These are phyloP conservation scores for Cryptococcus sp. DNA, from an alignment of 1,284 basidiomycete species.

Conservation along the genomic window DNA sequence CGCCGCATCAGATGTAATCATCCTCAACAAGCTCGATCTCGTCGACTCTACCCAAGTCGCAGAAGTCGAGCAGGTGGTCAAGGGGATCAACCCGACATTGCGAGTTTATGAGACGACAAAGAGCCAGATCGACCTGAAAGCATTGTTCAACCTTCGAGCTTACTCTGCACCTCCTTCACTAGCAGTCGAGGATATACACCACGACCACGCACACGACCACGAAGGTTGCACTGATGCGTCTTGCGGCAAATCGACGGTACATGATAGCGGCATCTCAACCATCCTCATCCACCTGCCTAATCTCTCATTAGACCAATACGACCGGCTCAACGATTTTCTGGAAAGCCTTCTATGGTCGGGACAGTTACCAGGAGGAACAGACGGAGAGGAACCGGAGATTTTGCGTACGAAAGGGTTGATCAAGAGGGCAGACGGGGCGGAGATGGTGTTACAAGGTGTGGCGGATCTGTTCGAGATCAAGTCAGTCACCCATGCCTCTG, in stretches of 20 bases:
- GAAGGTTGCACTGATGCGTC: conserved; percentile 4
- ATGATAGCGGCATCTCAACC: conserved; percentile 56
- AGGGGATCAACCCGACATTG: conserved; percentile 66
- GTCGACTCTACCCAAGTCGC: conserved; percentile 47
- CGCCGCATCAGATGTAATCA: conserved; percentile 78
- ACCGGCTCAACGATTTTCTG: conserved; percentile 66
- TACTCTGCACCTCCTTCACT: conserved; percentile 46
- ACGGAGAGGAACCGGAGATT: conserved; percentile 51
- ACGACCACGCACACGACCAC: conserved; percentile 26
- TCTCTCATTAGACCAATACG: conserved; percentile 43
- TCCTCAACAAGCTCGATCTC: conserved; percentile 82
- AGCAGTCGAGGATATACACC: conserved; percentile 22
- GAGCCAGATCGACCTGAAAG: conserved; percentile 60
- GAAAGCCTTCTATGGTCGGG: conserved; percentile 71
- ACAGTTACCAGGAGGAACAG: conserved; percentile 8
- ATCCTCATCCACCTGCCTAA: conserved; percentile 59
- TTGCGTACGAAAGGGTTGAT: conserved; percentile 80
- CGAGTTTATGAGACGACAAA: conserved; percentile 64
- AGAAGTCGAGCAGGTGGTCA: conserved; percentile 49
- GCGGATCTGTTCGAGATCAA: conserved; percentile 74
- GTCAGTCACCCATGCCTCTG: conserved; percentile 45
- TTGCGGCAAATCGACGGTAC: conserved; percentile 12
- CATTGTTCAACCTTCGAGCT: conserved; percentile 72
- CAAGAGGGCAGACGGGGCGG: conserved; percentile 51
- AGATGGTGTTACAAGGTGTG: conserved; percentile 77